These are phyloP conservation scores for Exophiala mesophila DNA, from an alignment of 2,329 filamentous ascomycete species.

Conservation along the genomic window DNA sequence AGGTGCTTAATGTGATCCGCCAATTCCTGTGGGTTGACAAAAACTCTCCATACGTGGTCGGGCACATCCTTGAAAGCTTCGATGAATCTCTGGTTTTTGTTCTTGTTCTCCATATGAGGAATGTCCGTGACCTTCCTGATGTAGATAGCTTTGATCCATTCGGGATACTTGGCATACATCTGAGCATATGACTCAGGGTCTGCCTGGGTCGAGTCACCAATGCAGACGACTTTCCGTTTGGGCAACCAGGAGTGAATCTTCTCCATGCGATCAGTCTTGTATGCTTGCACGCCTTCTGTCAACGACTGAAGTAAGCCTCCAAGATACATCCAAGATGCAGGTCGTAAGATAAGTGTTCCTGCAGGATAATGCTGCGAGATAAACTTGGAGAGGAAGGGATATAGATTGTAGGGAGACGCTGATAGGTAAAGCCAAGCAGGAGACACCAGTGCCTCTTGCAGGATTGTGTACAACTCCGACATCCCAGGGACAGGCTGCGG, in stretches of 20 bases:
- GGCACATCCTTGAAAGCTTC: conserved; percentile 75
- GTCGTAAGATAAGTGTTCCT: conserved; percentile 78
- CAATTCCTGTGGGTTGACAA: conserved; percentile 68
- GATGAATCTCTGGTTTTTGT: conserved; percentile 70
- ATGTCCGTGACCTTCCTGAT: conserved; percentile 80
- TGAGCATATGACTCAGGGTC: conserved; percentile 89
- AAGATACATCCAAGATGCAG: conserved; percentile 80
- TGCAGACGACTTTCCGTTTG: conserved; percentile 69
- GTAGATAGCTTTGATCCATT: conserved; percentile 77
- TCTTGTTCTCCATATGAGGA: conserved; percentile 68
- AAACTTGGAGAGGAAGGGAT: conserved; percentile 77
- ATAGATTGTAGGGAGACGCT: conserved; percentile 90
- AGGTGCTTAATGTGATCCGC: conserved; percentile 31
- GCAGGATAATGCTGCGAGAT: conserved; percentile 64
- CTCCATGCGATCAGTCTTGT: conserved; percentile 75
- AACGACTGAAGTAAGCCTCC: conserved; percentile 72
- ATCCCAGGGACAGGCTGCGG: conserved; percentile 71
- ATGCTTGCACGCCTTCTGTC: conserved; percentile 70
- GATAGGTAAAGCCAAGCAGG: conserved; percentile 91
- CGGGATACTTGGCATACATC: conserved; percentile 62
- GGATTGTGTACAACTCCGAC: conserved; percentile 72
- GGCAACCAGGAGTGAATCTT: conserved; percentile 78
- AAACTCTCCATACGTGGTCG: conserved; percentile 69
- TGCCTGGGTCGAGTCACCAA: conserved; percentile 87
- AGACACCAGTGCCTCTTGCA: conserved; percentile 51